Evolutionary conservation across 495 filamentous ascomycete species (phyloP), one percentile per base, ranked within the genome.

Genomic region (Penicillium ochrochloron): DNA sequence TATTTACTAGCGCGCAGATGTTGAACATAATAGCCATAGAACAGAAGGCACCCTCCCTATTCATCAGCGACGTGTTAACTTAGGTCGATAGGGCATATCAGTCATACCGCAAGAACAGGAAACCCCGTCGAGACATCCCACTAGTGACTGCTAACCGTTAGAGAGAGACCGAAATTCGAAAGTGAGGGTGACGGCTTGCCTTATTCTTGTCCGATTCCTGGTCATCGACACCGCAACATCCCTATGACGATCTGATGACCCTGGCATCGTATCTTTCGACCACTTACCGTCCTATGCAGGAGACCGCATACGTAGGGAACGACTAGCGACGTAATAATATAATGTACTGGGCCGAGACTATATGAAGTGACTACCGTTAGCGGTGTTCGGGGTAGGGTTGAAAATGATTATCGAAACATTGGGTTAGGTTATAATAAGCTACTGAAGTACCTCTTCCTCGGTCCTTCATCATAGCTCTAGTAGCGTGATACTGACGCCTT

Each of bases 11-110:
- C 33, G 90, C 85, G 71, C 89, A 90, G 51, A 96, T 88, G 72
- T 85, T 90, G 82, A 94, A 91, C 39, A 89, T 86, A 82, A 78
- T 85, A 41, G 90, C 92, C 51, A 93, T 89, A 10, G 91, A 90
- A 0, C 91, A 91, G 59, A 96, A 86, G 0, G 91, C 91, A 54
- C 89, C 91, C 31, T 76, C 14, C 23, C 29, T 17, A 6, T 17
- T 29, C 50, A 9, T 53, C 50, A 53, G 25, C 25, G 17, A 17
- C 6, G n/a, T 46, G 42, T 46, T 10, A 46, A 46, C 5, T 7
- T 46, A 10, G 42, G n/a, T 21, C n/a, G 6, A 46, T 2, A 46
- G 6, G 5, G 42, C 42, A 46, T 46, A 46, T 46, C 7, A 9
- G n/a, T 19, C 17, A 46, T 46, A 46, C 42, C 42, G 42, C 42